A percentile compares a stretch with the other conserved stretches of the same genome.
These are phyloP conservation scores for Yamagishiella unicocca DNA, from an alignment of 139 green algal species.

Conservation along the genomic window DNA sequence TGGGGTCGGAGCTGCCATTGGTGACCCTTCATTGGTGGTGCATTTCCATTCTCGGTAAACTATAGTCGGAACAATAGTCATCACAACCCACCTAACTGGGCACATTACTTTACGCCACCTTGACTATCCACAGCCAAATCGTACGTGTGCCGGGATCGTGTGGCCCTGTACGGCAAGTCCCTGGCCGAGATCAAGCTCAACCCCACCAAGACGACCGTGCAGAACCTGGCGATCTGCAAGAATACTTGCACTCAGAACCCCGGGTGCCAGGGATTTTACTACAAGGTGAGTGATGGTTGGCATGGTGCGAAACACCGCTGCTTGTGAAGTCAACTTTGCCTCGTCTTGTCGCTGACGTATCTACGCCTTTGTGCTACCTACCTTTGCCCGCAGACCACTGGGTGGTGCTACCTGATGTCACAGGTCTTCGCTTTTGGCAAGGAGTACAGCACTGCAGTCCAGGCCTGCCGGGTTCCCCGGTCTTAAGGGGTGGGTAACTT, in stretches of 20 bases:
- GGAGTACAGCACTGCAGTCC: conserved; percentile 9
- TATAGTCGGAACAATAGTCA: too few species aligned
- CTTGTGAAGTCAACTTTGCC: too few species aligned
- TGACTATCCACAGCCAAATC: too few species aligned
- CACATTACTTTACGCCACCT: too few species aligned
- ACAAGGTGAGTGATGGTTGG: conserved; percentile 37
- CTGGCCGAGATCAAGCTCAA: conserved; percentile 15
- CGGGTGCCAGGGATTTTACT: conserved; percentile 27
- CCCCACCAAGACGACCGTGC: neutral
- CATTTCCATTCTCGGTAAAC: too few species aligned
- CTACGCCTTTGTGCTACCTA: neutral
- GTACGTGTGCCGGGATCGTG: neutral
- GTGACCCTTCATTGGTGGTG: too few species aligned
- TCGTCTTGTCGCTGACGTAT: too few species aligned
- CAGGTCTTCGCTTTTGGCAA: neutral
- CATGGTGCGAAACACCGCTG: too few species aligned
- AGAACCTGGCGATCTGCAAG: neutral
- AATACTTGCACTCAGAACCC: neutral
- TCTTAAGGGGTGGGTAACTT: too few species aligned
- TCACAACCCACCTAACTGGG: too few species aligned
- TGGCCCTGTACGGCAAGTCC: neutral
- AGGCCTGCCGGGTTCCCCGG: too few species aligned
- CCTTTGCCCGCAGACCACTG: neutral
- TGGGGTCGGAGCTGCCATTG: too few species aligned
- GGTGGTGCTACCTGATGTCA: conserved; percentile 35